A percentile compares a stretch with the other conserved stretches of the same genome.
Evolutionary conservation across 306 rosid genomes (phyloP).

Genomic region (Castanea sativa): DNA sequence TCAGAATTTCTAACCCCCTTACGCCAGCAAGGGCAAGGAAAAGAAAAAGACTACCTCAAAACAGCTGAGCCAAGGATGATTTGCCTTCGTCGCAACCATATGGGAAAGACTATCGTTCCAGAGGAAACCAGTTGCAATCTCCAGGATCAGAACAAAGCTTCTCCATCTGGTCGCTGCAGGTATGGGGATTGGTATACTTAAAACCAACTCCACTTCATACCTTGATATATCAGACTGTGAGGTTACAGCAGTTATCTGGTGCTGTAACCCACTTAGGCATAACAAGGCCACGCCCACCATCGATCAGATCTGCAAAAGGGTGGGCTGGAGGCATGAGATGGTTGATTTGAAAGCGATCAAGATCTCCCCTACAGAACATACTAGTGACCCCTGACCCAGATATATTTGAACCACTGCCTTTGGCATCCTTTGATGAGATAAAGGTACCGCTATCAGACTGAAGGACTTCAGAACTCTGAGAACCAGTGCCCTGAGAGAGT

Average conservation of each 20-base stretch:
- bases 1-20: conserved; percentile 7
- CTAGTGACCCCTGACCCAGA: conserved; percentile 83
- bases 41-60: conserved; percentile 10
- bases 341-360: conserved; percentile 44
- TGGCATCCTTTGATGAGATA: conserved; percentile 66
- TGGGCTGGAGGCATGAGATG: conserved; percentile 48
- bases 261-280: conserved; percentile 85
- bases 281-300: conserved; percentile 44
- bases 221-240: conserved; percentile 53
- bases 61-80: conserved; percentile 71
- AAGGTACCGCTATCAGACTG: conserved; percentile 69
- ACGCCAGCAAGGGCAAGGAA: conserved; percentile 21
- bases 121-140: conserved; percentile 28
- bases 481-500: conserved; percentile 43
- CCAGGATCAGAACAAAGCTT: conserved; percentile 17
- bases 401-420: conserved; percentile 56
- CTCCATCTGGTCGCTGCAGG: conserved; percentile 51
- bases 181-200: conserved; percentile 28
- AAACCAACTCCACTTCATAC: conserved; percentile 36
- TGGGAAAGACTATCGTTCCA: conserved; percentile 27
- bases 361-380: conserved; percentile 49
- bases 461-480: conserved; percentile 64
- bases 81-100: conserved; percentile 70
- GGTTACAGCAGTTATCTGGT: conserved; percentile 64
- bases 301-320: conserved; percentile 52